Evolutionary conservation across 768 basidiomycete genomes (phyloP), one percentile per base, ranked within the genome.

Genomic region (Kwoniella heveanensis): DNA sequence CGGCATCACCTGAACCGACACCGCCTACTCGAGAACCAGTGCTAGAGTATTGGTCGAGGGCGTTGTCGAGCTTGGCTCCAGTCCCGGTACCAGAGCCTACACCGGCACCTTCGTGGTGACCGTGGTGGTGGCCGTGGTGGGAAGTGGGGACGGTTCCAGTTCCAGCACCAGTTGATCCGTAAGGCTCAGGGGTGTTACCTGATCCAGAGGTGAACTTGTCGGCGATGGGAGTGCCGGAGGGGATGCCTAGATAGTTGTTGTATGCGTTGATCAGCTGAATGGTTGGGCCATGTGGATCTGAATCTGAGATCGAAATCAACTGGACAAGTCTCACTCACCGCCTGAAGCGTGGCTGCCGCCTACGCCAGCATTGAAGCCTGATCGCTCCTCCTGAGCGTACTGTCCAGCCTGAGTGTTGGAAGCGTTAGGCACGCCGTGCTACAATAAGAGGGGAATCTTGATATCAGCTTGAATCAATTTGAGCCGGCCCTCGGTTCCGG

Each of bases 311-410:
- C n/a, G n/a, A n/a, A n/a, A n/a, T n/a, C n/a, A n/a, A n/a, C n/a
- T n/a, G n/a, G n/a, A 13, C 1, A n/a, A n/a, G 36, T 1, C 17
- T 10, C 3, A 57, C 60, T 65, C 32, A 70, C 73, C 73, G 26
- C 68, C 70, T 19, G 73, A 74, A 27, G 70, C 73, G 62, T 74
- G 68, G 25, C 64, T 62, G 17, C 73, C 73, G 30, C 73, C 70
- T 56, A 70, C 50, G 54, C 71, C 69, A 29, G 54, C 36, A 56
- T 70, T 71, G 65, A 75, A 72, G 26, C 69, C 69, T 0, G 55
- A 60, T 51, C 61, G 60, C 47, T 68, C 63, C 17, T 69, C 39
- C 12, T 48, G 36, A 24, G 66, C 65, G 27, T 56, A 50, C 27
- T 52, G 26, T 26, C 66, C 68, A 26, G 65, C 36, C 50, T 73